A percentile compares a stretch with the other conserved stretches of the same genome.
phyloP scores from a whole-genome alignment of 1,284 basidiomycete genomes.

The Athelia sp. region DNA sequence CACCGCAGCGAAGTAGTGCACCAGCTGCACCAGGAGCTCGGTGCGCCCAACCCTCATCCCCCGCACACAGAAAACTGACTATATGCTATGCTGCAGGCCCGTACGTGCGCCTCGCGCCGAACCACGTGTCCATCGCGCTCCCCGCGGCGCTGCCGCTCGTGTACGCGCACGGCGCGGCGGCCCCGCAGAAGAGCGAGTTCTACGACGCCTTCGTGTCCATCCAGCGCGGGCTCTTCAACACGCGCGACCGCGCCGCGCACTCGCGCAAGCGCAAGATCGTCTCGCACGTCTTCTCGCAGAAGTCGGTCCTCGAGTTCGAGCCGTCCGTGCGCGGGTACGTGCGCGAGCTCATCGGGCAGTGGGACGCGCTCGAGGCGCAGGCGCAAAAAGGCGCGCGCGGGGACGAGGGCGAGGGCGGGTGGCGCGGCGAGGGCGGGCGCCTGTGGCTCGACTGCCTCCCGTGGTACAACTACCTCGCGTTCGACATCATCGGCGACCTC shows the following conservation, averaged over 20 bases:
- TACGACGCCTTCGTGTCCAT: slow-evolving; percentile 80
- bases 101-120: slow-evolving; percentile 83
- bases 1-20: slow-evolving; percentile 78
- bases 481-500: slow-evolving; percentile 84
- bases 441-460: slow-evolving; percentile 74
- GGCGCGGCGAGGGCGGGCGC: slow-evolving; percentile 53
- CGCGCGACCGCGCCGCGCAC: slow-evolving; percentile 77
- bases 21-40: slow-evolving; percentile 70
- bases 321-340: slow-evolving; percentile 69
- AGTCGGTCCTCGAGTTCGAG: slow-evolving; percentile 80
- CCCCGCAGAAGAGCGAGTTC: slow-evolving; percentile 67
- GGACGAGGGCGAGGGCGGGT: slow-evolving; percentile 60
- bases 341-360: slow-evolving; percentile 60
- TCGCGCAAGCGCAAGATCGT: slow-evolving; percentile 88
- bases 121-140: slow-evolving; percentile 81
- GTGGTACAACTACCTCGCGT: slow-evolving; percentile 80
- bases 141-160: slow-evolving; percentile 72
- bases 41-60: slow-evolving; percentile 32
- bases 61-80: not conserved
- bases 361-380: slow-evolving; percentile 68
- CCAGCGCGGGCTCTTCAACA: slow-evolving; percentile 79
- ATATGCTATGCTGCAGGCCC: slow-evolving; percentile 43
- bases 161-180: slow-evolving; percentile 77
- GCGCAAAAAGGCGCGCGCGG: slow-evolving; percentile 54
- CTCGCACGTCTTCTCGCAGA: slow-evolving; percentile 83